Conservation (phyloP, 139 green algal species). For the Chlamydomonas incerta region DNA sequence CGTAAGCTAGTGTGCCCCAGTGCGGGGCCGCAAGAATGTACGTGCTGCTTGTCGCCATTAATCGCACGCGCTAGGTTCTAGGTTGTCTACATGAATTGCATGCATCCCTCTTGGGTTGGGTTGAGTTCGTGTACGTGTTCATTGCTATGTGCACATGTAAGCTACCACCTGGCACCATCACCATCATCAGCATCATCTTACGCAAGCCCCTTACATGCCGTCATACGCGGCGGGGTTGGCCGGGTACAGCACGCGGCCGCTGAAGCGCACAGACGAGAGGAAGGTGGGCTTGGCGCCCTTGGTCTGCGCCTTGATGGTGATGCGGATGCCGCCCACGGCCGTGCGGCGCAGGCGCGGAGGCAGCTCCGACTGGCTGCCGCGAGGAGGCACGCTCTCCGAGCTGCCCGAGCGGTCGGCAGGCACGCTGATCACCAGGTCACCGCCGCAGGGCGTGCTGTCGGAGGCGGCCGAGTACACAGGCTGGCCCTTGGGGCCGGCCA, state of each 20-base stretch:
- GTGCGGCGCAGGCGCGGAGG: not conserved
- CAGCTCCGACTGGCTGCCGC: not conserved
- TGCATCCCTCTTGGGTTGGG: too few species aligned
- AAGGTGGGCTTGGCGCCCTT: not conserved
- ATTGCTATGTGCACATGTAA: too few species aligned
- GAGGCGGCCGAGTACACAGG: not conserved
- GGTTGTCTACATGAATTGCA: too few species aligned
- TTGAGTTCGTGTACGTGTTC: too few species aligned
- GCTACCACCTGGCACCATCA: too few species aligned
- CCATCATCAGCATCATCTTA: too few species aligned
- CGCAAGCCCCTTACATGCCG: not conserved
- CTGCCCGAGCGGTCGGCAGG: not conserved
- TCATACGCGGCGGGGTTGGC: not conserved
- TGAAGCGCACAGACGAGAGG: not conserved
- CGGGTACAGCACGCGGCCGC: conserved; percentile 28
- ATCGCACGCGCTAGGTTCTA: too few species aligned
- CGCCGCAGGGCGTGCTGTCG: not conserved
- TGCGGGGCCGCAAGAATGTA: too few species aligned
- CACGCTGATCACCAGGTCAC: not conserved
- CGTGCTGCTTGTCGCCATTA: too few species aligned
- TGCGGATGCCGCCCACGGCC: not conserved
- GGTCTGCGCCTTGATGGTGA: conserved; percentile 15
- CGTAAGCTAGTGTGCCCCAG: too few species aligned
- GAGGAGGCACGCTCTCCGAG: not conserved
- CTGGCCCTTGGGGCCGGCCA: not conserved